Evolutionary conservation across 441 rosid genomes (phyloP).

Genomic region (Populus trichocarpa): DNA sequence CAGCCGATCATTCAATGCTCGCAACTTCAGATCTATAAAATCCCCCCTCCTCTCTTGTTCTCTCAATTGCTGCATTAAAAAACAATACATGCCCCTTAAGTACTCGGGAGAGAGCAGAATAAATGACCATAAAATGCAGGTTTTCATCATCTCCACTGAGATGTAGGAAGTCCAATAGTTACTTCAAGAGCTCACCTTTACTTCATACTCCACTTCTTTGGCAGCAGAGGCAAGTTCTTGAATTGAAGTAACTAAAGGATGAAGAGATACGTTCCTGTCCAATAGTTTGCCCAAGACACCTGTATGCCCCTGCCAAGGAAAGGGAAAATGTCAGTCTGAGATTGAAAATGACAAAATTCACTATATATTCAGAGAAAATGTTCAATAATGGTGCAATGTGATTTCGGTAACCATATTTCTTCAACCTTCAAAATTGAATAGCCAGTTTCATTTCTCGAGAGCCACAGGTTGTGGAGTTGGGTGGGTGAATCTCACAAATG

Average conservation of each 20-base stretch:
- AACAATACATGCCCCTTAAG: neutral
- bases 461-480: neutral
- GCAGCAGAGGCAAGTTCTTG: constrained; percentile 55
- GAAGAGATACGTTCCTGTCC: constrained; percentile 39
- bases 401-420: neutral
- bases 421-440: neutral
- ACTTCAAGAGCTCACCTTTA: constrained; percentile 40
- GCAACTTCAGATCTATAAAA: constrained; percentile 30
- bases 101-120: neutral
- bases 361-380: neutral
- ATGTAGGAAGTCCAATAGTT: neutral
- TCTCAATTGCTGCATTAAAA: constrained; percentile 45
- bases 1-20: constrained; percentile 74
- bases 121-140: neutral
- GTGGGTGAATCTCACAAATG: neutral
- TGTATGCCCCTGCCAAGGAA: constrained; percentile 37
- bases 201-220: constrained; percentile 50
- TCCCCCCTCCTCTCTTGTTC: constrained; percentile 27
- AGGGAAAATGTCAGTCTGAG: constrained; percentile 1
- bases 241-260: constrained; percentile 56
- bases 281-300: constrained; percentile 46
- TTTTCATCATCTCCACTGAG: neutral
- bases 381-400: neutral
- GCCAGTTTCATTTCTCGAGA: too few species aligned
- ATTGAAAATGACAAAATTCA: neutral